Conservation (phyloP, 352 stramenopile species). For the Pythium inflatum region DNA sequence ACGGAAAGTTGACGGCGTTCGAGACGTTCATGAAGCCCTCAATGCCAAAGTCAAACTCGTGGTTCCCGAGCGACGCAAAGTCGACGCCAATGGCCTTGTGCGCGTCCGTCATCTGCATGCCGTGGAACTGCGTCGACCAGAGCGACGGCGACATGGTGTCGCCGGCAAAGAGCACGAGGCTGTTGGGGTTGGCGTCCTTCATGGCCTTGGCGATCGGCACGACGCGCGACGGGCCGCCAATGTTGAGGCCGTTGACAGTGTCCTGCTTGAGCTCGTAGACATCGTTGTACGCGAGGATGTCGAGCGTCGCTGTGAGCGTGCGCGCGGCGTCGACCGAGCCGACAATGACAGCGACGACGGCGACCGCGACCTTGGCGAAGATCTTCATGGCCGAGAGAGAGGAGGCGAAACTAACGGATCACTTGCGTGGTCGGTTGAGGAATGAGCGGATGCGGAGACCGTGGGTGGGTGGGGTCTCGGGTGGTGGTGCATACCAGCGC, state of each 20-base stretch:
- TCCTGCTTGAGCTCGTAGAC: slow-evolving; percentile 83
- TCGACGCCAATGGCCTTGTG: slow-evolving; percentile 79
- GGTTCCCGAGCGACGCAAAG: slow-evolving; percentile 76
- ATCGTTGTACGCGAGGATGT: slow-evolving; percentile 79
- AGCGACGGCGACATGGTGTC: slow-evolving; percentile 85
- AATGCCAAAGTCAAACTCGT: slow-evolving; percentile 83
- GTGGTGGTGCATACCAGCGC: background rate
- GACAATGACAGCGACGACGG: slow-evolving; percentile 32
- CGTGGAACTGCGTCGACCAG: slow-evolving; percentile 80
- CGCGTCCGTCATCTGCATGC: slow-evolving; percentile 78
- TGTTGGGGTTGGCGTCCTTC: slow-evolving; percentile 60
- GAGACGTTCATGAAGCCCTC: slow-evolving; percentile 79
- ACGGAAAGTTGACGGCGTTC: slow-evolving; percentile 57
- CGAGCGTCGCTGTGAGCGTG: slow-evolving; percentile 53
- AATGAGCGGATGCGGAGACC: slow-evolving; percentile 30
- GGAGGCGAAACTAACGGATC: background rate
- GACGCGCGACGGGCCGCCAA: slow-evolving; percentile 75
- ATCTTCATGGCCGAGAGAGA: slow-evolving; percentile 34
- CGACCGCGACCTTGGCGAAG: slow-evolving; percentile 34
- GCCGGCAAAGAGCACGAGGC: slow-evolving; percentile 74
- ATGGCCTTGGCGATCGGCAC: slow-evolving; percentile 68
- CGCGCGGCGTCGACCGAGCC: slow-evolving; percentile 33
- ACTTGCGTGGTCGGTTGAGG: slow-evolving; percentile 22
- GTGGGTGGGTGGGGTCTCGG: background rate
- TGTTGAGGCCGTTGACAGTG: slow-evolving; percentile 59